Conservation (phyloP, 2,329 filamentous ascomycete species). For the Proliferodiscus dingleyae region DNA sequence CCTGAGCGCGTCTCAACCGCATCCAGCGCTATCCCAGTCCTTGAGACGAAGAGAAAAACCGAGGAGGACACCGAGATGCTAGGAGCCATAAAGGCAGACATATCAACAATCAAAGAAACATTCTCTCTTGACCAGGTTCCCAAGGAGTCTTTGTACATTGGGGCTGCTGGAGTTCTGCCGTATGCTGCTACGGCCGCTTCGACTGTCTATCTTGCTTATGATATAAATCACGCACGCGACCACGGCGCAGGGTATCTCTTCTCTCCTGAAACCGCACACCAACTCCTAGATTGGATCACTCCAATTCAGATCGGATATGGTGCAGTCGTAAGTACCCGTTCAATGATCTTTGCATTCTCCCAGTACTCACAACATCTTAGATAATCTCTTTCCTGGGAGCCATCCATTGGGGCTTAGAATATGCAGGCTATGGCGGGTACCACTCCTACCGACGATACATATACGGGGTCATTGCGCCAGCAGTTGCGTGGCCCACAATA, state of each 20-base stretch:
- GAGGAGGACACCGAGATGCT: slow-evolving; percentile 45
- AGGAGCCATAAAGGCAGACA: slow-evolving; percentile 46
- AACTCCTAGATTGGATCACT: slow-evolving; percentile 71
- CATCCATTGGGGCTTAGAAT: slow-evolving; percentile 90
- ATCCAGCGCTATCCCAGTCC: slow-evolving; percentile 50
- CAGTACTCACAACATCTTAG: slow-evolving; percentile 34
- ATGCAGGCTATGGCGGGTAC: slow-evolving; percentile 60
- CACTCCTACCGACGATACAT: slow-evolving; percentile 76
- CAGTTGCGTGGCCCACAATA: slow-evolving; percentile 85
- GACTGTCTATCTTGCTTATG: slow-evolving; percentile 77
- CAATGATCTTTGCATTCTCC: not conserved
- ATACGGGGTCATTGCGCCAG: slow-evolving; percentile 74
- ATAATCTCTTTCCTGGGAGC: slow-evolving; percentile 93
- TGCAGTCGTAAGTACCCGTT: slow-evolving; percentile 58
- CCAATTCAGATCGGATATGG: slow-evolving; percentile 89
- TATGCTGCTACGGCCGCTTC: slow-evolving; percentile 80
- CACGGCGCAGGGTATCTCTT: slow-evolving; percentile 61
- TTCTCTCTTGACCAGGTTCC: slow-evolving; percentile 63
- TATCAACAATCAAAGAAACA: slow-evolving; percentile 64
- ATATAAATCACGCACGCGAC: slow-evolving; percentile 65
- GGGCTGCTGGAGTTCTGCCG: slow-evolving; percentile 74
- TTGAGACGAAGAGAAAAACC: slow-evolving; percentile 35
- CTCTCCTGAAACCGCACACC: slow-evolving; percentile 62
- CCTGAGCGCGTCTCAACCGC: slow-evolving; percentile 56
- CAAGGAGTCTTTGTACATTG: slow-evolving; percentile 61